A percentile compares a stretch with the other conserved stretches of the same genome.
These are phyloP conservation scores for Chytriomyces hyalinus DNA, from an alignment of 192 early-diverging fungal genomes.

Conservation along the genomic window DNA sequence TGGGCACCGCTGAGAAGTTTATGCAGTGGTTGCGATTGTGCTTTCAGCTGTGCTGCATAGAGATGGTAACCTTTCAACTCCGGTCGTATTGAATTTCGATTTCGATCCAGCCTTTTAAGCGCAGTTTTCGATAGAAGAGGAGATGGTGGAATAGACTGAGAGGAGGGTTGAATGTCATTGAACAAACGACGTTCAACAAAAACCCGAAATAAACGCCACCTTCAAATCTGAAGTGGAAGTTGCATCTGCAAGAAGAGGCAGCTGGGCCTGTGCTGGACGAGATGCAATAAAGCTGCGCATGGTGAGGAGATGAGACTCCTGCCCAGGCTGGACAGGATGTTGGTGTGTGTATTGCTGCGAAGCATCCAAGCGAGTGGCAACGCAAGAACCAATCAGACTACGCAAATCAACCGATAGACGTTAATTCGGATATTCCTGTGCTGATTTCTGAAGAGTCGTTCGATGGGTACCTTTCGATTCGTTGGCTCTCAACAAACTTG, in stretches of 20 bases:
- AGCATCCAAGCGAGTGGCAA: slow-evolving; percentile 1
- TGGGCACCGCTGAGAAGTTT: slow-evolving; percentile 64
- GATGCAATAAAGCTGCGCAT: not conserved
- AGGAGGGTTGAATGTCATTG: not conserved
- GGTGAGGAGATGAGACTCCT: not conserved
- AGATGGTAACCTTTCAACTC: slow-evolving; percentile 48
- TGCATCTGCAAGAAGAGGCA: no score
- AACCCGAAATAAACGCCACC: no score
- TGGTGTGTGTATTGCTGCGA: slow-evolving; percentile 11
- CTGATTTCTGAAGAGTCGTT: not conserved
- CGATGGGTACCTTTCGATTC: not conserved
- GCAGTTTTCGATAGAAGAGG: not conserved
- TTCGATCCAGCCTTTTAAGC: not conserved
- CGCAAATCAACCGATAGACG: not conserved
- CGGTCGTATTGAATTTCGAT: not conserved
- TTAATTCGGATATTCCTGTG: not conserved
- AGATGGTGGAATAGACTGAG: not conserved
- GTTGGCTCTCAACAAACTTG: not conserved
- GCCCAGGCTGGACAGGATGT: not conserved
- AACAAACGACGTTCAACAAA: not conserved
- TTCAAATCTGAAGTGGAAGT: no score
- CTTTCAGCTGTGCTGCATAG: slow-evolving; percentile 57
- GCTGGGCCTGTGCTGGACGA: no score
- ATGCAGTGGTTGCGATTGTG: slow-evolving; percentile 61
- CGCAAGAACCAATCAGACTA: not conserved